These are phyloP conservation scores for Austropuccinia psidii DNA, from an alignment of 1,284 basidiomycete species.

Conservation along the genomic window DNA sequence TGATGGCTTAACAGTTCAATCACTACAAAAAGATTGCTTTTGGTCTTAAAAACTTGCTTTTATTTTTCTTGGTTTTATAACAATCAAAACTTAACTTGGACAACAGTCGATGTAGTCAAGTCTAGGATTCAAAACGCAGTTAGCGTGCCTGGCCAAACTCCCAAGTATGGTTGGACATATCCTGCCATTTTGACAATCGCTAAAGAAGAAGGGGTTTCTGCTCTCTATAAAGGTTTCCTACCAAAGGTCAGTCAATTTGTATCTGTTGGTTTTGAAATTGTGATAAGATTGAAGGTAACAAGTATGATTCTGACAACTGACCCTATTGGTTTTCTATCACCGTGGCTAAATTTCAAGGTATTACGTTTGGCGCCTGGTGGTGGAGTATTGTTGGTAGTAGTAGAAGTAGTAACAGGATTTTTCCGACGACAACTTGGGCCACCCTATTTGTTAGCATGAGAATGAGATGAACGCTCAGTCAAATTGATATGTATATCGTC, in stretches of 20 bases:
- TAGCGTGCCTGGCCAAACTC: constrained; percentile 57
- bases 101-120: constrained; percentile 72
- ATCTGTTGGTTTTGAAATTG: background rate
- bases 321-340: constrained; percentile 45
- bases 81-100: background rate
- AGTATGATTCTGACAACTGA: background rate
- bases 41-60: constrained; percentile 53
- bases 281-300: background rate
- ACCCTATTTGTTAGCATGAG: constrained; percentile 27
- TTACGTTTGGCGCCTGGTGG: constrained; percentile 85
- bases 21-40: background rate
- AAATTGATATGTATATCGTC: no score
- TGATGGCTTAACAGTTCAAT: background rate
- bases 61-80: constrained; percentile 68
- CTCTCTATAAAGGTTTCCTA: constrained; percentile 89
- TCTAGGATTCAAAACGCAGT: constrained; percentile 79
- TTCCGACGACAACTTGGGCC: constrained; percentile 58
- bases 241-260: constrained; percentile 43
- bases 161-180: constrained; percentile 84
- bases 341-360: constrained; percentile 55
- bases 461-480: no score
- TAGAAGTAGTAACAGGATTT: constrained; percentile 66
- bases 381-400: constrained; percentile 85
- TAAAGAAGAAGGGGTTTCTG: constrained; percentile 77
- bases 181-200: constrained; percentile 64